Evolutionary conservation across 2,329 filamentous ascomycete species (phyloP), one percentile per base, ranked within the genome.

Genomic region (Aspergillus candidus): DNA sequence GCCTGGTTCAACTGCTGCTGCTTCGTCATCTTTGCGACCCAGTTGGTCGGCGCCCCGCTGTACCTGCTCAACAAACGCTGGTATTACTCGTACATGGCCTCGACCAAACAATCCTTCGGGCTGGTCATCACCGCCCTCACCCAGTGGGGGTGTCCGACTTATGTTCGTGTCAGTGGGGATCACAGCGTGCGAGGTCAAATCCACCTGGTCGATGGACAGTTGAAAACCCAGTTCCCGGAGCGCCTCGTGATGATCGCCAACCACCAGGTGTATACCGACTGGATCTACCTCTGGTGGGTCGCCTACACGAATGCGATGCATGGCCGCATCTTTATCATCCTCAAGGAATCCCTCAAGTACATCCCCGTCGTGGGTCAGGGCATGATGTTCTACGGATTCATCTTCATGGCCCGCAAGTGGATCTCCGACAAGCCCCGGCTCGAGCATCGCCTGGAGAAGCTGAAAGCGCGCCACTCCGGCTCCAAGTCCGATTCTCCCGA

Each of bases 251-350:
- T 83, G 56, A 78, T 83, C 61, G 74, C 80, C 6, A 84, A 84
- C 46, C 80, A 84, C 53, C 78, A 83, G 57, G 72, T 84, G 3
- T 84, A 84, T 58, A 83, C 80, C n/a, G 80, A 84, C 55, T 84
- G 80, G 80, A 66, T 83, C 11, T 83, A 83, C 57, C 69, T 84
- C 2, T 84, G 80, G 80, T 84, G 80, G 79, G 73, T 80, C 36
- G 76, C 79, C 2, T 84, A 83, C 54, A 80, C 79, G 2, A 79
- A 79, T 54, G 68, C 71, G 47, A 82, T 82, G 76, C 80, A 83
- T 51, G 80, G 80, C 30, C 77, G 77, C 51, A 74, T 84, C 54
- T 83, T 79, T 59, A 83, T 84, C 59, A 82, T 84, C 42, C 61
- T 83, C 35, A 84, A 84, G 55, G 80, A 84, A 54, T 80, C 78